Evolutionary conservation across 2,329 filamentous ascomycete genomes (phyloP).

Genomic region (Emergomyces orientalis): DNA sequence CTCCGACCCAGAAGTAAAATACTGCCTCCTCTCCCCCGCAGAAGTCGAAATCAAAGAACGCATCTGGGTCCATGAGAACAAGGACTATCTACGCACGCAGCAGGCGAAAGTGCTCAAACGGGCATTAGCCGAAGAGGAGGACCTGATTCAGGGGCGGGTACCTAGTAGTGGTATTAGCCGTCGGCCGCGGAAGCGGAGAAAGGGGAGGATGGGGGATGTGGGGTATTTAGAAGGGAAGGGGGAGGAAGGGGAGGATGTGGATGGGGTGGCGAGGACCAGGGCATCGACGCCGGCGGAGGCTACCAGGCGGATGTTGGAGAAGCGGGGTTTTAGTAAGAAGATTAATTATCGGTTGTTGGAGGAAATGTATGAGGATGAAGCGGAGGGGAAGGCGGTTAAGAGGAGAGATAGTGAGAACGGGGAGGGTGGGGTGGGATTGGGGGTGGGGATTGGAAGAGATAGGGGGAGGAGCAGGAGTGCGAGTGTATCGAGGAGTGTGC

Average conservation of each 20-base stretch:
- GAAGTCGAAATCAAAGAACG: conserved; percentile 78
- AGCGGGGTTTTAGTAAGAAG: conserved; percentile 60
- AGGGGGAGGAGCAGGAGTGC: conserved; percentile 1
- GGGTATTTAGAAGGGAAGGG: conserved; percentile 27
- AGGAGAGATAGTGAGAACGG: conserved; percentile 8
- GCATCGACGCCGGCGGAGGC: conserved; percentile 62
- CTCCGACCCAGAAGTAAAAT: conserved; percentile 76
- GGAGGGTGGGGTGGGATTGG: conserved; percentile 16
- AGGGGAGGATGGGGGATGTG: conserved; percentile 40
- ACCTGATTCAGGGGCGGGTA: not conserved
- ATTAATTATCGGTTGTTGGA: conserved; percentile 54
- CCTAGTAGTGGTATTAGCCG: conserved; percentile 21
- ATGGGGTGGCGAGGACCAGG: conserved; percentile 50
- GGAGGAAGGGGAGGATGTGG: conserved; percentile 36
- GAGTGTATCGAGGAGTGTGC: conserved; percentile 17
- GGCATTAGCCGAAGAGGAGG: conserved; percentile 49
- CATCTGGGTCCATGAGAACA: conserved; percentile 92
- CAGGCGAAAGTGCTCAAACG: conserved; percentile 73
- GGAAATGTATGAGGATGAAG: conserved; percentile 32
- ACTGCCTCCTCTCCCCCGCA: conserved; percentile 62
- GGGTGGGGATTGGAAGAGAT: conserved; percentile 17
- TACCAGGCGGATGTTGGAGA: conserved; percentile 57
- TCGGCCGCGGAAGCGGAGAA: conserved; percentile 44
- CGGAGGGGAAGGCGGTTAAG: conserved; percentile 18
- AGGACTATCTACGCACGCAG: conserved; percentile 80